phyloP scores from a whole-genome alignment of 345 rosid species.

The Eucalyptus globulus region DNA sequence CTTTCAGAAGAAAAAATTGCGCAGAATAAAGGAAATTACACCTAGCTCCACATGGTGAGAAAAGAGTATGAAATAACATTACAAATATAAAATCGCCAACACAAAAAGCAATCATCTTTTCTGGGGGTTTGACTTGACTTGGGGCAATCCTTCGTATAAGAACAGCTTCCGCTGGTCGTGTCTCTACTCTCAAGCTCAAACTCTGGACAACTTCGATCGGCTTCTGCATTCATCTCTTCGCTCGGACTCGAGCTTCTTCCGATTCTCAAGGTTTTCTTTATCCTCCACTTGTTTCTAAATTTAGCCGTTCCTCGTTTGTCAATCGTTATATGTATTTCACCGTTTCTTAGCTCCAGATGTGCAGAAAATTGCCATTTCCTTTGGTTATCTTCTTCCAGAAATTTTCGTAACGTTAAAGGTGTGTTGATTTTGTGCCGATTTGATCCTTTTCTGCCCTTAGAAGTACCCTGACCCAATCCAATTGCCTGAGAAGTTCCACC shows the following conservation, averaged over 20 bases:
- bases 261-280: too few relatives aligned
- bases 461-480: too few relatives aligned
- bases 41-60: too few relatives aligned
- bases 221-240: not conserved
- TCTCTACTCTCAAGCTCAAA: not conserved
- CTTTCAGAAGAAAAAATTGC: too few relatives aligned
- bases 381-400: too few relatives aligned
- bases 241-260: not conserved
- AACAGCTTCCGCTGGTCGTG: too few relatives aligned
- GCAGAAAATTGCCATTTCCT: too few relatives aligned
- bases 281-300: not conserved
- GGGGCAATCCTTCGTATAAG: too few relatives aligned
- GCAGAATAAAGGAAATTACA: not conserved
- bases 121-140: not conserved
- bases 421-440: not conserved
- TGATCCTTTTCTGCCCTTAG: not conserved
- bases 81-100: not conserved
- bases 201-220: fast-evolving
- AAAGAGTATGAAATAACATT: too few relatives aligned
- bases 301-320: not conserved
- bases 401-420: too few relatives aligned
- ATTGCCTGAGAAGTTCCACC: not conserved
- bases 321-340: not conserved
- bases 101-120: not conserved
- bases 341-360: not conserved